Base-by-base conservation (phyloP, 106 monocot genomes). In the Dactylorhiza incarnata region DNA sequence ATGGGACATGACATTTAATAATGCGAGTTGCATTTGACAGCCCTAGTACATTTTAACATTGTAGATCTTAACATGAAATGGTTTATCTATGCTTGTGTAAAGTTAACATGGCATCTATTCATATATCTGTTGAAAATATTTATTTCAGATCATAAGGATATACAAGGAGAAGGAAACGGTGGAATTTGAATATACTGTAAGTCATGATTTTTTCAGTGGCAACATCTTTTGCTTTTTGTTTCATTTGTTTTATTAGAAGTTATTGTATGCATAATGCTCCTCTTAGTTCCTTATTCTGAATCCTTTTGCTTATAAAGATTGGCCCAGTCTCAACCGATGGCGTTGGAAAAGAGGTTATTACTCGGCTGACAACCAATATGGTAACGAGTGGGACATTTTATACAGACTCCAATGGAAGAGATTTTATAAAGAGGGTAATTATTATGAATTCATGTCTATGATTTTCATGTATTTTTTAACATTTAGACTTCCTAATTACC, bases 371-470 rank as follows among this genome's bases (percentile, higher is more conserved):
- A 20, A 73, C 92, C 75, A 87, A 85, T 69, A 85, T 92, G 92
- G 85, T 54, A 24, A 89, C 92, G 59, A 87, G 87, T 73, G 77
- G 49, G 58, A 85, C 81, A 83, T 92, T 92, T 72, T 87, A 87
- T 73, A 89, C 92, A 9, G 92, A 92, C 66, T 89, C 92, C 17
- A 92, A 92, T 89, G 92, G 92, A 51, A 89, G 92, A 79, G 92
- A 92, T 83, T 92, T 92, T 49, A 48, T 92, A 45, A 83, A 89
- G 82, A 80, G 92, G 92, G 92, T 92, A 84, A 24, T 72, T 49
- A 67, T 74, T 0, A 6, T 13, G 45, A 37, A 66, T 66, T 66
- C 66, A 59, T 59, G 22, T 59, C 58, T 59, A 22, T 19, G 58
- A 59, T 6, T 59, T 59, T 59, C 19, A 7, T 54, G 14, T 54